phyloP scores from a whole-genome alignment of 352 stramenopile genomes.

The Poterioochromonas sp. region DNA sequence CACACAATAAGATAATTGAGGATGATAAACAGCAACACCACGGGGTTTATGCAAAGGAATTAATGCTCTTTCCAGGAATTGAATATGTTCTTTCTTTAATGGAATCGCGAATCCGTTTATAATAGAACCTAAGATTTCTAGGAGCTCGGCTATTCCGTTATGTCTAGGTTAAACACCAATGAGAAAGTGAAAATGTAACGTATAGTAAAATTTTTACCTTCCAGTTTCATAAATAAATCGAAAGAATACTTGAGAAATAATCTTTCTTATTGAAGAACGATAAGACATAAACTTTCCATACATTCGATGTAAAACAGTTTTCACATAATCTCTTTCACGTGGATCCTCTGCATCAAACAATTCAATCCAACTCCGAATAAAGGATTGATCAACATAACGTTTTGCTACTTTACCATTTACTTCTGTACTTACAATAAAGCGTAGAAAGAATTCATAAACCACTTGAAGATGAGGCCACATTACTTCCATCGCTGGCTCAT shows the following conservation, averaged over 20 bases:
- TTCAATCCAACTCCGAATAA: constrained; percentile 87
- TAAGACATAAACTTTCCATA: constrained; percentile 99
- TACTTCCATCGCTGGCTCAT: constrained; percentile 89
- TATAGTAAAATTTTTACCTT: constrained; percentile 49
- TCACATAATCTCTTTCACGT: constrained; percentile 95
- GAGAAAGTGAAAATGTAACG: background rate
- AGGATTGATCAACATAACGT: constrained; percentile 94
- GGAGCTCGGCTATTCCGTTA: constrained; percentile 88
- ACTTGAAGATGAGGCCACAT: constrained; percentile 90
- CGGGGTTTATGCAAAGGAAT: constrained; percentile 97
- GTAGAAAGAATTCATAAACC: constrained; percentile 98
- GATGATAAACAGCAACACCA: constrained; percentile 86
- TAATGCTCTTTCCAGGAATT: constrained; percentile 79
- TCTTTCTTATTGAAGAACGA: constrained; percentile 91
- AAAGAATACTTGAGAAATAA: constrained; percentile 97
- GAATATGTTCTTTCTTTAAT: constrained; percentile 91
- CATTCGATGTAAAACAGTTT: constrained; percentile 97
- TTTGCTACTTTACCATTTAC: constrained; percentile 95
- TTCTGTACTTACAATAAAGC: constrained; percentile 92
- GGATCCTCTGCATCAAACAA: constrained; percentile 90
- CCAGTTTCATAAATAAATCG: constrained; percentile 97
- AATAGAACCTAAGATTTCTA: constrained; percentile 96
- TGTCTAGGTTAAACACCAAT: constrained; percentile 38
- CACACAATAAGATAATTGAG: constrained; percentile 98
- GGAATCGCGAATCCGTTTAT: constrained; percentile 99